Conservation (phyloP, 1,284 basidiomycete genomes). For the Ceraceosorus bombacis region DNA sequence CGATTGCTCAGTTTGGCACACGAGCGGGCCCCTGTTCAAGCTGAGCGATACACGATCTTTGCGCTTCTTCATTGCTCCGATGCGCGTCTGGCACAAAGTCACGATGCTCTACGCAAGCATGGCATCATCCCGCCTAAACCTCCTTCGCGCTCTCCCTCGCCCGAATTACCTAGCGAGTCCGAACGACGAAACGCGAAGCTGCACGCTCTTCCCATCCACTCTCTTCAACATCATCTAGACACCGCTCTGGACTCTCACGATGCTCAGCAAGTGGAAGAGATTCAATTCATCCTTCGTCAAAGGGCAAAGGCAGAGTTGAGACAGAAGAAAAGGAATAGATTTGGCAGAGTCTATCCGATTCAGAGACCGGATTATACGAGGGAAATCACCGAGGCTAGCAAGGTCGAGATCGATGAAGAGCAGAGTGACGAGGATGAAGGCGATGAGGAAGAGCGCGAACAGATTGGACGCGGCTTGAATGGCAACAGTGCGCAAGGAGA, state of each 20-base stretch:
- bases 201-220: slow-evolving; percentile 30
- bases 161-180: slow-evolving; percentile 27
- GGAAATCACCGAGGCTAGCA: slow-evolving; percentile 89
- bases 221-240: slow-evolving; percentile 26
- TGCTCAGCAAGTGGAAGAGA: slow-evolving; percentile 64
- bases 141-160: slow-evolving; percentile 44
- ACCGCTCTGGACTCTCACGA: slow-evolving; percentile 15
- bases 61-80: background rate
- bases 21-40: background rate
- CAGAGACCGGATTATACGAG: slow-evolving; percentile 85
- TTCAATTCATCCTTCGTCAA: slow-evolving; percentile 63
- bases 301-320: slow-evolving; percentile 62
- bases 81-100: slow-evolving; percentile 14
- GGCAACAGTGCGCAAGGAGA: background rate
- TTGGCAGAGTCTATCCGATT: slow-evolving; percentile 79
- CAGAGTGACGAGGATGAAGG: slow-evolving; percentile 54
- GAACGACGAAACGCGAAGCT: slow-evolving; percentile 25
- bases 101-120: slow-evolving; percentile 42
- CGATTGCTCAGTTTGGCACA: background rate
- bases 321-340: slow-evolving; percentile 62
- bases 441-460: slow-evolving; percentile 49
- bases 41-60: no score
- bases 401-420: slow-evolving; percentile 54
- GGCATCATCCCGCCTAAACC: slow-evolving; percentile 45
- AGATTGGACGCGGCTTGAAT: slow-evolving; percentile 4